A percentile compares a stretch with the other conserved stretches of the same genome.
These are phyloP conservation scores for Persicaria maculosa DNA, from an alignment of 148 eudicot genomes.

Conservation along the genomic window DNA sequence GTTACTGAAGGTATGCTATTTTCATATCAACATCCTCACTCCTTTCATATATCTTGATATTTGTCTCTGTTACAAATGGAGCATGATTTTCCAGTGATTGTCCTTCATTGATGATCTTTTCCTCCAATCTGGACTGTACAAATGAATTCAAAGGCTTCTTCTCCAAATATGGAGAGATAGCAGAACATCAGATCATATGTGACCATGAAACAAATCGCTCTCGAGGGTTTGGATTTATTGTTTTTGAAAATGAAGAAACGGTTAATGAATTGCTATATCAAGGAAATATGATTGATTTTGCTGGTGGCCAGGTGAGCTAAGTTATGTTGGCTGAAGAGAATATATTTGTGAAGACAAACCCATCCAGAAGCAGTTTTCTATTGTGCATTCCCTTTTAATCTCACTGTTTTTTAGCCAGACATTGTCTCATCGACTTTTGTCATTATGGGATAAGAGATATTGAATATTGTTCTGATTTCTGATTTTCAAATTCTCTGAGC, in stretches of 20 bases:
- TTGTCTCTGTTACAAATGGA: neutral
- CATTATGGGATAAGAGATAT: too few species aligned
- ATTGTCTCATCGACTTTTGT: too few species aligned
- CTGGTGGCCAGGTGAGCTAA: slow-evolving; percentile 61
- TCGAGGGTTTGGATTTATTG: slow-evolving; percentile 68
- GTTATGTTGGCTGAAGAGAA: slow-evolving; percentile 5
- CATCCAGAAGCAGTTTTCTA: neutral
- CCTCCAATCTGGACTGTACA: slow-evolving; percentile 21
- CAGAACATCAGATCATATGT: slow-evolving; percentile 62
- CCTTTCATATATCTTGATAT: neutral
- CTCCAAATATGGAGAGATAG: slow-evolving; percentile 50
- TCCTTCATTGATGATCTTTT: neutral
- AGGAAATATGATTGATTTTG: slow-evolving; percentile 64
- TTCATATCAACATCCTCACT: neutral
- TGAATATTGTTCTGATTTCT: too few species aligned
- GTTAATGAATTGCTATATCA: slow-evolving; percentile 53
- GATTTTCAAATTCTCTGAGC: too few species aligned
- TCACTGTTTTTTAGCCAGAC: neutral
- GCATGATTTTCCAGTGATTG: neutral
- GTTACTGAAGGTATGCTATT: slow-evolving; percentile 46
- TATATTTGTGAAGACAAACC: slow-evolving; percentile 8
- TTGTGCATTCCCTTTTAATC: neutral
- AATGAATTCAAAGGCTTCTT: slow-evolving; percentile 58
- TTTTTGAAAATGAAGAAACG: slow-evolving; percentile 59
- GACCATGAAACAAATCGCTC: slow-evolving; percentile 70